Base-by-base conservation (phyloP, 1,139 yeast species). In the Saccharomyces hybrid region DNA sequence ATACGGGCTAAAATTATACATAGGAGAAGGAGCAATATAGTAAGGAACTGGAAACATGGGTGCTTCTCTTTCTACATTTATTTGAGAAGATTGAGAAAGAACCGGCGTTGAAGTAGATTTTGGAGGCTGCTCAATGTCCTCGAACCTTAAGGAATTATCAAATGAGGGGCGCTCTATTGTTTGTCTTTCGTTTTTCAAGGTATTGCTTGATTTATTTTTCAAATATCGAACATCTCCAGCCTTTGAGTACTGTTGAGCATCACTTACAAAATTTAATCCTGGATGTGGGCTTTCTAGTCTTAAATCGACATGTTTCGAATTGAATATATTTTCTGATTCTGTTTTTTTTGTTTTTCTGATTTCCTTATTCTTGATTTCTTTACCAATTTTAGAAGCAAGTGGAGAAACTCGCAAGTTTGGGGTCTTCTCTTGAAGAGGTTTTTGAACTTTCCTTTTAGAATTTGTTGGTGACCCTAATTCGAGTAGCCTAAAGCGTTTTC, bases 81-180 rank as follows among this genome's bases (percentile, higher is more conserved):
- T 19, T 11, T 50, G 52, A 3, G 42, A 34, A 8, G 42, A 16
- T 7, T 34, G 23, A 14, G 42, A 14, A 14, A 16, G 11, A 34
- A 63, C 58, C 7, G 75, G 75, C 1, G 75, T 72, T 2, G 75
- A 72, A 0, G 74, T 70, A 2, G 71, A 68, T 46, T 64, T 62
- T 26, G 75, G 75, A 1, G 73, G 71, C 54, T 68, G 72, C 25
- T 63, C 69, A 55, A 71, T 69, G 32, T 70, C 73, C 3, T 71
- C 71, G 7, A 69, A 59, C 41, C 68, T 69, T 3, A 72, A 55
- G 0, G 74, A 70, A 5, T 53, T 53, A 19, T 58, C 59, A 14
- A 34, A 34, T 14, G 23, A 34, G 19, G 42, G 42, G 11, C 23
- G 5, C 11, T 14, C 23, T 34, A 34, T 34, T 34, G 42, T 9